These are phyloP conservation scores for Geotrichum carabidarum DNA, from an alignment of 1,139 yeast species.

Conservation along the genomic window DNA sequence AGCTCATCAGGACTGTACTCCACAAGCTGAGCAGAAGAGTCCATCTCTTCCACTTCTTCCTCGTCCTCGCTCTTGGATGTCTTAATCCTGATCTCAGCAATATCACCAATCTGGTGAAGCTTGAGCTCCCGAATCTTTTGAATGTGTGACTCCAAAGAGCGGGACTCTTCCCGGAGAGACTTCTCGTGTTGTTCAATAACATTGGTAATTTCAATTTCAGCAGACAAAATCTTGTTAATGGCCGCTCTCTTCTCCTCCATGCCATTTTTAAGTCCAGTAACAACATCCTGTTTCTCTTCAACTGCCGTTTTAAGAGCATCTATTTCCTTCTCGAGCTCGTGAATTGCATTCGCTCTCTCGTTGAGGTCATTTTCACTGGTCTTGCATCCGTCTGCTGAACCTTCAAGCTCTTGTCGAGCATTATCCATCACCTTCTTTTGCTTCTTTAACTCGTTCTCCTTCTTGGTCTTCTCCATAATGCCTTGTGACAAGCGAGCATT, in stretches of 20 bases:
- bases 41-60: conserved; percentile 20
- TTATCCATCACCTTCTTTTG: conserved; percentile 47
- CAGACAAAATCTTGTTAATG: conserved; percentile 59
- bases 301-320: conserved; percentile 34
- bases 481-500: conserved; percentile 58
- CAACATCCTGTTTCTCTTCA: conserved; percentile 35
- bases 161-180: conserved; percentile 43
- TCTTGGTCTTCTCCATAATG: conserved; percentile 55
- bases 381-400: conserved; percentile 38
- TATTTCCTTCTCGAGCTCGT: conserved; percentile 35
- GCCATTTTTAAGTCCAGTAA: conserved; percentile 43
- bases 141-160: conserved; percentile 39
- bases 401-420: conserved; percentile 36
- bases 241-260: conserved; percentile 50
- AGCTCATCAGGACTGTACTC: conserved; percentile 52
- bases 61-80: background rate
- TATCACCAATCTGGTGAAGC: conserved; percentile 30
- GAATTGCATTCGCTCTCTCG: conserved; percentile 18
- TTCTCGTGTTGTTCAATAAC: conserved; percentile 55
- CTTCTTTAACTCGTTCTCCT: conserved; percentile 60
- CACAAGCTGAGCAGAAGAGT: conserved; percentile 24
- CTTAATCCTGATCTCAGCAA: conserved; percentile 22
- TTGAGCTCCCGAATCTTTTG: conserved; percentile 27
- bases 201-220: conserved; percentile 63
- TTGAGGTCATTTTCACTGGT: conserved; percentile 27